Evolutionary conservation across 2,329 filamentous ascomycete species (phyloP), one percentile per base, ranked within the genome.

Genomic region (Xylaria sp.): DNA sequence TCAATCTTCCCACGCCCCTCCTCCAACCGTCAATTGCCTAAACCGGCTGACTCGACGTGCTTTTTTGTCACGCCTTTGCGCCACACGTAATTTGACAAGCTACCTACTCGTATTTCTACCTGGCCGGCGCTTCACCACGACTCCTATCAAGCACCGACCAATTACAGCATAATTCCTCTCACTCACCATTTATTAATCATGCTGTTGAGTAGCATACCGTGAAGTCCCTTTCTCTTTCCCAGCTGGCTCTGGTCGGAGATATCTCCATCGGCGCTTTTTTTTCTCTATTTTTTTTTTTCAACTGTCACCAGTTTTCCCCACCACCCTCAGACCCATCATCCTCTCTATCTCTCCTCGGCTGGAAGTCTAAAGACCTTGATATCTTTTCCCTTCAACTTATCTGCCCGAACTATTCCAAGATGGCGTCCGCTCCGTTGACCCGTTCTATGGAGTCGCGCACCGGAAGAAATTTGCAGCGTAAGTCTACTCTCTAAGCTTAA

Each of bases 381-480:
- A 57, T 35, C 19, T 50, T 46, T 54, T 63, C 59, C 62, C 42
- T 42, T 56, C 55, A 59, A 57, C 47, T 55, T 49, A 52, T 59
- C 59, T 54, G 48, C 11, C 55, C 63, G 65, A 54, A 59, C 62
- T 49, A 57, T 54, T 60, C 60, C 51, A 69, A 65, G 57, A 71
- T 73, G 71, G 71, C 68, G 48, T 70, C 68, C 60, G 55, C 61
- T 59, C 70, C 71, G 46, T 74, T 67, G 63, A 77, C 71, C 70
- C 83, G 83, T 68, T 77, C 83, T 55, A 88, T 87, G 85, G 82
- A 92, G 79, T 90, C 89, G 63, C 84, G 90, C 70, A 87, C 84
- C 57, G 90, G 90, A 69, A 83, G 90, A 73, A 86, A 80, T 72
- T 92, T 92, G 72, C 90, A 94, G 77, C 85, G 90, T 92, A 81